A percentile compares a stretch with the other conserved stretches of the same genome.
Conservation (phyloP, 1,139 yeast species). For the Kodamaea alishanica region DNA sequence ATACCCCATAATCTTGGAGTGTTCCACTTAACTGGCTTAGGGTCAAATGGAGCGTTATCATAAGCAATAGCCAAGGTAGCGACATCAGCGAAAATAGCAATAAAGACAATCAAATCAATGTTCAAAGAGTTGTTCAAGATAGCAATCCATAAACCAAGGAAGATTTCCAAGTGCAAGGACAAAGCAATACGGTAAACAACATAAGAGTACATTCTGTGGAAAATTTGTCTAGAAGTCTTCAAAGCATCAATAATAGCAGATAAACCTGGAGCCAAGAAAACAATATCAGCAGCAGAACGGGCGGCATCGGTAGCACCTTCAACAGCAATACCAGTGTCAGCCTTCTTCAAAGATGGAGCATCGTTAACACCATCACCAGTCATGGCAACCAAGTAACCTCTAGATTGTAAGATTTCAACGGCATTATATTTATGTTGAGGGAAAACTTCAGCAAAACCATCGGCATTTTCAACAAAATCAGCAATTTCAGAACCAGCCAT, state of each 20-base stretch:
- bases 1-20: constrained; percentile 96
- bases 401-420: constrained; percentile 81
- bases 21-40: constrained; percentile 98
- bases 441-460: constrained; percentile 97
- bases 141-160: constrained; percentile 93
- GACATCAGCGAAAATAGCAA: constrained; percentile 94
- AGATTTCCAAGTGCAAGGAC: constrained; percentile 87
- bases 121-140: constrained; percentile 79
- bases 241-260: constrained; percentile 92
- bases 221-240: constrained; percentile 92
- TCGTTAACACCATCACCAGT: constrained; percentile 98
- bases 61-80: constrained; percentile 94
- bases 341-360: constrained; percentile 94
- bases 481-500: constrained; percentile 96
- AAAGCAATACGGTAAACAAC: constrained; percentile 95
- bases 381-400: constrained; percentile 97
- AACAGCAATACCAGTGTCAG: constrained; percentile 96
- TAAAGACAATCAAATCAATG: constrained; percentile 86
- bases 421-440: constrained; percentile 95
- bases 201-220: constrained; percentile 97
- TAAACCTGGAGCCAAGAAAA: constrained; percentile 94
- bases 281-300: constrained; percentile 94
- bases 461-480: constrained; percentile 93
- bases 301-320: constrained; percentile 98
- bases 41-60: constrained; percentile 97